Evolutionary conservation across 257 asterid genomes (phyloP).

Genomic region (Solanum corneliomulleri): DNA sequence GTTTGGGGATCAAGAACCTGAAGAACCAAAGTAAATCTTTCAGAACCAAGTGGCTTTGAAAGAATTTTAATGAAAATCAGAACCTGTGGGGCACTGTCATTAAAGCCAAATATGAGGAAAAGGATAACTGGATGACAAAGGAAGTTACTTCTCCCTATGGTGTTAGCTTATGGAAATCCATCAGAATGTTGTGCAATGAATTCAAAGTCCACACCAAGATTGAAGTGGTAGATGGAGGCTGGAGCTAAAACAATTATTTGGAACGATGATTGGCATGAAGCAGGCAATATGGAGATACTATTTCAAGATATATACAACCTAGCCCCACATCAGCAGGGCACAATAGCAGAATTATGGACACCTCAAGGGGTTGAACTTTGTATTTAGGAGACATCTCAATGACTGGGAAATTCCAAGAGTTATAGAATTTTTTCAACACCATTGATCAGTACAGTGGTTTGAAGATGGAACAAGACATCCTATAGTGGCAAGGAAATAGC

Average conservation of each 20-base stretch:
- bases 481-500: background rate
- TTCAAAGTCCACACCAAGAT: background rate
- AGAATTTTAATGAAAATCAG: background rate
- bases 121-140: background rate
- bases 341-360: background rate
- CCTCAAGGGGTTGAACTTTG: background rate
- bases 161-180: background rate
- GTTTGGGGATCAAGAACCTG: background rate
- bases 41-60: background rate
- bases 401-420: background rate
- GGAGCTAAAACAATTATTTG: background rate
- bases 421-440: background rate
- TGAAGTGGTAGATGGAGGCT: background rate
- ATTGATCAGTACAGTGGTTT: background rate
- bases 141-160: background rate
- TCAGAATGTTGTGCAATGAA: background rate
- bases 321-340: background rate
- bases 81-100: background rate
- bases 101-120: background rate
- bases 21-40: background rate
- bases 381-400: background rate
- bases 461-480: background rate
- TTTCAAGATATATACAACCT: background rate
- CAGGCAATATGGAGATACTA: background rate
- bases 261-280: background rate